Base-by-base conservation (phyloP, 371 early-diverging fungal genomes). In the Dinochytrium kinnereticum region DNA sequence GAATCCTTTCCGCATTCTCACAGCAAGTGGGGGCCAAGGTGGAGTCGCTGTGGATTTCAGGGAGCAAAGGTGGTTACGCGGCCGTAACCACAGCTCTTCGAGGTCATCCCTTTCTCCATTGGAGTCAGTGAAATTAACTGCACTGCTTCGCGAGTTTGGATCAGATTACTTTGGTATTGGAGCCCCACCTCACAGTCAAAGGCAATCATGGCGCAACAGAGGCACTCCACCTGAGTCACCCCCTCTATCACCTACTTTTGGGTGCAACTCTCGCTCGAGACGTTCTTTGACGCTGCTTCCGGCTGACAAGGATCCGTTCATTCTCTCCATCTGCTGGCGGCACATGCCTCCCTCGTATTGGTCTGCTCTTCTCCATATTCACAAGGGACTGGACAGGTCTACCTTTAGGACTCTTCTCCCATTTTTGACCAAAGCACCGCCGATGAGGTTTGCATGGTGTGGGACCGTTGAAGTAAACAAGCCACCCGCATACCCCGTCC, bases 1-100 rank as follows among this genome's bases (percentile, higher is more conserved):
- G 7, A 61, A 61, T 34, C 61, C 61, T 17, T 33, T 61, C 24
- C 61, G 61, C 55, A n/a, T 53, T 13, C 26, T 53, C 55, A 13
- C 55, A 53, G 26, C 55, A n/a, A n/a, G n/a, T n/a, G n/a, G n/a
- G n/a, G n/a, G n/a, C n/a, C n/a, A n/a, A n/a, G n/a, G n/a, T n/a
- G n/a, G n/a, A n/a, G n/a, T n/a, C n/a, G n/a, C n/a, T n/a, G n/a
- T n/a, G n/a, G n/a, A n/a, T n/a, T n/a, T n/a, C n/a, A n/a, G n/a
- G n/a, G n/a, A n/a, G n/a, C n/a, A n/a, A n/a, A n/a, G n/a, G n/a
- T n/a, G n/a, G n/a, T n/a, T n/a, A n/a, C n/a, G n/a, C n/a, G n/a
- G n/a, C n/a, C n/a, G n/a, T n/a, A n/a, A n/a, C n/a, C n/a, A n/a
- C n/a, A n/a, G n/a, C n/a, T n/a, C n/a, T n/a, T n/a, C n/a, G n/a